phyloP scores from a whole-genome alignment of 768 basidiomycete species.

The Agaricus blazei region DNA sequence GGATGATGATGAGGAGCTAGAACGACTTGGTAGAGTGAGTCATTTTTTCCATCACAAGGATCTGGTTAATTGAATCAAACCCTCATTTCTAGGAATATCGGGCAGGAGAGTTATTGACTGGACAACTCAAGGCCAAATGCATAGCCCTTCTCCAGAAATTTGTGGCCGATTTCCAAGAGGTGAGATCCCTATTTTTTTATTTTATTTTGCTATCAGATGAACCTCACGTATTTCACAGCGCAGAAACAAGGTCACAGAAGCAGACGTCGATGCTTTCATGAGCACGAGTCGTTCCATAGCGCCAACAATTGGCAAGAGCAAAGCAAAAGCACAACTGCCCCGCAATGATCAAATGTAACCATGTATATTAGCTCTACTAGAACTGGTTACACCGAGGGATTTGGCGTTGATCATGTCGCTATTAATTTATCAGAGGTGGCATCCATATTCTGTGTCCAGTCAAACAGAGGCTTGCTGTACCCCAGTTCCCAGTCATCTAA shows the following conservation, averaged over 20 bases:
- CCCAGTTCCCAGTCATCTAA: conserved; percentile 53
- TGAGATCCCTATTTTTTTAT: conserved; percentile 12
- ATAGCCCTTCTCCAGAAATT: conserved; percentile 80
- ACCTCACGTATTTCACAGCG: conserved; percentile 41
- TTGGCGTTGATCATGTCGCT: conserved; percentile 7
- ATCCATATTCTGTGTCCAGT: conserved; percentile 43
- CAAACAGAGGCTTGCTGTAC: conserved; percentile 29
- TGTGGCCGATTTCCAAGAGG: conserved; percentile 81
- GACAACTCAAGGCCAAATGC: conserved; percentile 86
- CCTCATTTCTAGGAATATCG: conserved; percentile 73
- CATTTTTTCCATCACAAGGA: background rate
- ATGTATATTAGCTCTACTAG: background rate
- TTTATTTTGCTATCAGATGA: background rate
- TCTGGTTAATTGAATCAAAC: background rate
- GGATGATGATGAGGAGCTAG: conserved; percentile 90
- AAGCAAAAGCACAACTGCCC: conserved; percentile 10
- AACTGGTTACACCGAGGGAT: background rate
- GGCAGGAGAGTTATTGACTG: conserved; percentile 80
- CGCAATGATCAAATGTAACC: background rate
- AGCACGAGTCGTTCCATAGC: conserved; percentile 74
- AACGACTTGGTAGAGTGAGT: conserved; percentile 67
- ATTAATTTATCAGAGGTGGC: conserved; percentile 17
- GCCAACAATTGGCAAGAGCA: conserved; percentile 39
- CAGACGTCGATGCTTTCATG: conserved; percentile 73
- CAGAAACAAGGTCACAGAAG: conserved; percentile 76